phyloP scores from a whole-genome alignment of 2,329 filamentous ascomycete species.

The Pestalotiopsis sp. region DNA sequence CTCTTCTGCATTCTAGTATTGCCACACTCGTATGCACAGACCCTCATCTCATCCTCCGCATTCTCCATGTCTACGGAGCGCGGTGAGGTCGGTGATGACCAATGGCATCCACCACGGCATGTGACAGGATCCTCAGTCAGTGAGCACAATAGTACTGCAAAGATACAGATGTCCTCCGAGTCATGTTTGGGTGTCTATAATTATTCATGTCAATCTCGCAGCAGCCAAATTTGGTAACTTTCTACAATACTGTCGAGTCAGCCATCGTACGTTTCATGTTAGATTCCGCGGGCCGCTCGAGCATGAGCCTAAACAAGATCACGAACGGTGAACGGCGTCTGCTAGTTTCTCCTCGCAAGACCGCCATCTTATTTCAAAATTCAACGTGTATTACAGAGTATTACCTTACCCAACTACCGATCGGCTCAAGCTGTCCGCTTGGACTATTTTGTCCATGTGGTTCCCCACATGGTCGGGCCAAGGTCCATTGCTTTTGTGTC shows the following conservation, averaged over 20 bases:
- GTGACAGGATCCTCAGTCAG: background rate
- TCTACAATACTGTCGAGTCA: background rate
- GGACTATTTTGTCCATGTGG: background rate
- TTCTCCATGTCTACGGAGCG: background rate
- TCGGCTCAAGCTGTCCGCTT: background rate
- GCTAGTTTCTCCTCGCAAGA: background rate
- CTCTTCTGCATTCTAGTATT: background rate
- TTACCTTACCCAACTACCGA: background rate
- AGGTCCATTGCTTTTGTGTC: background rate
- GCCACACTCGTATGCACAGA: background rate
- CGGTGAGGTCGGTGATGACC: background rate
- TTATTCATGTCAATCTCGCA: background rate
- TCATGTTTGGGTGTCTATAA: background rate
- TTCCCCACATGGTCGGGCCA: background rate
- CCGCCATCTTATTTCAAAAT: background rate
- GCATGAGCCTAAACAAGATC: background rate
- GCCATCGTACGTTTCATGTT: background rate
- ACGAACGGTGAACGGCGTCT: background rate
- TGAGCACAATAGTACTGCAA: background rate
- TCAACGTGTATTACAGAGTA: background rate
- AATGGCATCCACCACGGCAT: background rate
- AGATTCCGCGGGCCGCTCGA: background rate
- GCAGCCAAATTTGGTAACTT: background rate
- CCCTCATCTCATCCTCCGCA: background rate
- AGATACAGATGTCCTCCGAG: background rate